phyloP scores from a whole-genome alignment of 2,329 filamentous ascomycete genomes.

The Aureobasidium sp. region DNA sequence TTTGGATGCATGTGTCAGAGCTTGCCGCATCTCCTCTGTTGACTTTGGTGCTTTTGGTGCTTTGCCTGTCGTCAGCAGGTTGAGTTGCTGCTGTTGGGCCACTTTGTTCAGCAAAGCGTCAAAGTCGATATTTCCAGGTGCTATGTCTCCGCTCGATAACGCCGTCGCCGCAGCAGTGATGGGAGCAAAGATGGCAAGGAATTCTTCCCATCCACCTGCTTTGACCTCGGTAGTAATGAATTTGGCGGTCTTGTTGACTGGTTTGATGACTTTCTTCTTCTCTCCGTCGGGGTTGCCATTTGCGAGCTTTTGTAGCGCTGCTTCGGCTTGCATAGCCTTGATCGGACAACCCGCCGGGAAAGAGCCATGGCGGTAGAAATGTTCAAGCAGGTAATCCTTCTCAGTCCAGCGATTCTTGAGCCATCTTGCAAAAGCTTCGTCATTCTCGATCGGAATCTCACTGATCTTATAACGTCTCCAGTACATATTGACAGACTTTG shows the following conservation, averaged over 20 bases:
- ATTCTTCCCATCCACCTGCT: constrained; percentile 44
- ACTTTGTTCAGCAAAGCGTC: constrained; percentile 30
- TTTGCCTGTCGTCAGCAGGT: constrained; percentile 25
- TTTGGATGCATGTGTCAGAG: constrained; percentile 26
- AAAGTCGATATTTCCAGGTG: constrained; percentile 29
- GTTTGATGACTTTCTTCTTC: constrained; percentile 19
- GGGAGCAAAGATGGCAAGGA: constrained; percentile 46
- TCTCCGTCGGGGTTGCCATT: constrained; percentile 24
- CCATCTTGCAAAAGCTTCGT: constrained; percentile 69
- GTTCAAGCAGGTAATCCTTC: constrained; percentile 76
- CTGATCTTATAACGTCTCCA: constrained; percentile 76
- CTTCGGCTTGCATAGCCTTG: constrained; percentile 31
- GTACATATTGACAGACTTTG: constrained; percentile 88
- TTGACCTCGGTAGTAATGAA: constrained; percentile 45
- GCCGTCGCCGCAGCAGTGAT: constrained; percentile 46
- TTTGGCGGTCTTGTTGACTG: constrained; percentile 29
- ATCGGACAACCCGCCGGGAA: constrained; percentile 62
- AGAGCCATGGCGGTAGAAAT: constrained; percentile 63
- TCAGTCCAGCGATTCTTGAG: constrained; percentile 75
- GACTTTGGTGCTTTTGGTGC: constrained; percentile 24
- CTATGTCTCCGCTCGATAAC: constrained; percentile 39
- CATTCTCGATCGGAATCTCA: constrained; percentile 71
- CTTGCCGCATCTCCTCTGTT: constrained; percentile 28
- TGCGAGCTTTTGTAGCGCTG: constrained; percentile 28
- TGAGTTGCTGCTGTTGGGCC: constrained; percentile 28